These are phyloP conservation scores for Knoxdaviesia proteae DNA, from an alignment of 2,329 filamentous ascomycete genomes.

Conservation along the genomic window DNA sequence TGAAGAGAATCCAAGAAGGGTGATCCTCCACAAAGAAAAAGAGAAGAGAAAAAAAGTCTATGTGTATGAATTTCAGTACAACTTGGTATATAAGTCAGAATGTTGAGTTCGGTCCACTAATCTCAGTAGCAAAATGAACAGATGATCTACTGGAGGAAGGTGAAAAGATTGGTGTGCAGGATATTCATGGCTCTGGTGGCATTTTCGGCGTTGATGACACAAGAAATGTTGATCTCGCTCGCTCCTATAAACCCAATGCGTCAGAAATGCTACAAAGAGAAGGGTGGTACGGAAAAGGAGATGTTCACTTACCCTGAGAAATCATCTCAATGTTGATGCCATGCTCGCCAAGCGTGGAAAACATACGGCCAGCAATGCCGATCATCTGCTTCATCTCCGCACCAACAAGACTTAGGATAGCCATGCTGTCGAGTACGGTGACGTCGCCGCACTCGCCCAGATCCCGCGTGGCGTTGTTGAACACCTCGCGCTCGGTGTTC, in stretches of 20 bases:
- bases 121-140: background rate
- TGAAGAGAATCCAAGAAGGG: too few species aligned
- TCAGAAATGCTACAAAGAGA: background rate
- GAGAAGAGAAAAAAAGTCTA: background rate
- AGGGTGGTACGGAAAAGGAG: slow-evolving; percentile 6
- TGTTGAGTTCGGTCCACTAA: too few species aligned
- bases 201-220: slow-evolving; percentile 81
- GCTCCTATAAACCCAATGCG: slow-evolving; percentile 40
- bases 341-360: slow-evolving; percentile 79
- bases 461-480: slow-evolving; percentile 49
- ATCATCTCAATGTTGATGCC: slow-evolving; percentile 99
- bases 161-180: slow-evolving; percentile 90
- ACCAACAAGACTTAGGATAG: slow-evolving; percentile 84
- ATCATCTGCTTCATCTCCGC: slow-evolving; percentile 97
- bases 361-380: slow-evolving; percentile 85
- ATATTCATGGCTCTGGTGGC: slow-evolving; percentile 89
- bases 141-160: slow-evolving; percentile 57
- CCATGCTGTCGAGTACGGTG: slow-evolving; percentile 78
- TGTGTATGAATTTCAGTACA: too few species aligned
- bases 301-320: slow-evolving; percentile 68
- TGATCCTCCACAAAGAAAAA: background rate
- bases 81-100: too few species aligned
- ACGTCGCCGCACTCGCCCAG: slow-evolving; percentile 70
- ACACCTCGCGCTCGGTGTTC: slow-evolving; percentile 37
- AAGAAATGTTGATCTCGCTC: slow-evolving; percentile 98